phyloP scores from a whole-genome alignment of 345 rosid species.

The Arabis hirsuta region DNA sequence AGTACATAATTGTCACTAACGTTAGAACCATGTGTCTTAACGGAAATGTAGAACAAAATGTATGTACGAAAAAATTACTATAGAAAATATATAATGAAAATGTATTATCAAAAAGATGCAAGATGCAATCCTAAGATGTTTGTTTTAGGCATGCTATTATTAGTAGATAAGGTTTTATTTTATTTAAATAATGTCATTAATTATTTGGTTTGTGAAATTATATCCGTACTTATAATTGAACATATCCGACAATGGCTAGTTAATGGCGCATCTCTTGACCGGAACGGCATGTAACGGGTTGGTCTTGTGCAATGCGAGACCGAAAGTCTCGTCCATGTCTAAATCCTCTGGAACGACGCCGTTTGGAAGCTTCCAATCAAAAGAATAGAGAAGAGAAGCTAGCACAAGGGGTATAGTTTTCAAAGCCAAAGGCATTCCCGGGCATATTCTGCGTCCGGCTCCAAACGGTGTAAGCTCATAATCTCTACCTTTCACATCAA shows the following conservation, averaged over 20 bases:
- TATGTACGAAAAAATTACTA: too few relatives aligned
- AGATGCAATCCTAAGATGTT: too few relatives aligned
- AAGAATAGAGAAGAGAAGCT: conserved; percentile 49
- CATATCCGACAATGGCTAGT: conserved; percentile 10
- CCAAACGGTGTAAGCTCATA: conserved; percentile 45
- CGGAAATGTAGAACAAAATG: too few relatives aligned
- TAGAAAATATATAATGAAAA: too few relatives aligned
- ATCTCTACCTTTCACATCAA: conserved; percentile 36
- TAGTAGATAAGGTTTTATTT: too few relatives aligned
- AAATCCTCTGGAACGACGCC: conserved; percentile 39
- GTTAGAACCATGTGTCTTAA: too few relatives aligned
- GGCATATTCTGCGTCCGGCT: conserved; percentile 43
- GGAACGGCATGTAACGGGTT: conserved; percentile 39
- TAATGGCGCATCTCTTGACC: conserved; percentile 16
- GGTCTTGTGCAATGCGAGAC: conserved; percentile 41
- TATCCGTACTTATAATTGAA: neutral
- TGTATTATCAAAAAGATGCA: too few relatives aligned
- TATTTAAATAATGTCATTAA: neutral
- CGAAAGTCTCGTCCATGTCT: conserved; percentile 52
- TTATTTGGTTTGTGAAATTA: neutral
- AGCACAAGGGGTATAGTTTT: conserved; percentile 49
- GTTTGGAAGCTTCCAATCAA: conserved; percentile 54
- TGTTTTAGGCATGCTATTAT: too few relatives aligned
- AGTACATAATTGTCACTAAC: too few relatives aligned
- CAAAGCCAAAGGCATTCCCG: conserved; percentile 47